These are phyloP conservation scores for Zygotorulaspora danielsina DNA, from an alignment of 805 yeast species.

Conservation along the genomic window DNA sequence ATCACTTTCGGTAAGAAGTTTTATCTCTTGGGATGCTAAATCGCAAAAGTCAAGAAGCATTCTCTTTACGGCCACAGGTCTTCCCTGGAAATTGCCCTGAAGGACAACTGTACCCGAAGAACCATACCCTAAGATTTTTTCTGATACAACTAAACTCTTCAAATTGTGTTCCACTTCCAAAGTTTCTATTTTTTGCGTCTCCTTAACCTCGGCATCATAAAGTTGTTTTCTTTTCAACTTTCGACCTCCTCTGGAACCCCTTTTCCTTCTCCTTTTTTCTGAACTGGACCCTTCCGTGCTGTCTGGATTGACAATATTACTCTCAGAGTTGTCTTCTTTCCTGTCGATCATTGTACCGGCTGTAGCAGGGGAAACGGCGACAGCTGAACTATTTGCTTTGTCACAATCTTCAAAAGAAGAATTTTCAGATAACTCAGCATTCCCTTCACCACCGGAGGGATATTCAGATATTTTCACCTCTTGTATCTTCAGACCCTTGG, in stretches of 20 bases:
- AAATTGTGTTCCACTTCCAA: constrained; percentile 32
- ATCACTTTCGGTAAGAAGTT: constrained; percentile 85
- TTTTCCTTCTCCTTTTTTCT: constrained; percentile 54
- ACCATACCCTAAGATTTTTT: constrained; percentile 85
- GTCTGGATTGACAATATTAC: neutral
- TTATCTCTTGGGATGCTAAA: constrained; percentile 88
- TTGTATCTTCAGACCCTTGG: constrained; percentile 17
- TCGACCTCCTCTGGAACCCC: constrained; percentile 85
- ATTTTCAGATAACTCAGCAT: neutral
- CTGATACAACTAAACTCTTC: constrained; percentile 59
- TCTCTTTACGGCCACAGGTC: constrained; percentile 95
- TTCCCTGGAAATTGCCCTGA: constrained; percentile 80
- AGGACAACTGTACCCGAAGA: constrained; percentile 95
- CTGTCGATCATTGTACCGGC: neutral
- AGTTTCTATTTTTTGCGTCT: constrained; percentile 8
- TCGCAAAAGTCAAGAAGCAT: constrained; percentile 92
- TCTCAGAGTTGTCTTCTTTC: neutral
- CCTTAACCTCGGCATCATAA: constrained; percentile 3
- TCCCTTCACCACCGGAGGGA: constrained; percentile 3
- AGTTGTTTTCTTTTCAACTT: constrained; percentile 40
- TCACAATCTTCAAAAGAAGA: neutral
- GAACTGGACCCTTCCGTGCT: constrained; percentile 6
- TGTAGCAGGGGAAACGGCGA: neutral
- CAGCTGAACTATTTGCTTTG: neutral
- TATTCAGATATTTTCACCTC: constrained; percentile 8